Evolutionary conservation across 2,329 filamentous ascomycete species (phyloP).

Genomic region (Alternaria postmessia): DNA sequence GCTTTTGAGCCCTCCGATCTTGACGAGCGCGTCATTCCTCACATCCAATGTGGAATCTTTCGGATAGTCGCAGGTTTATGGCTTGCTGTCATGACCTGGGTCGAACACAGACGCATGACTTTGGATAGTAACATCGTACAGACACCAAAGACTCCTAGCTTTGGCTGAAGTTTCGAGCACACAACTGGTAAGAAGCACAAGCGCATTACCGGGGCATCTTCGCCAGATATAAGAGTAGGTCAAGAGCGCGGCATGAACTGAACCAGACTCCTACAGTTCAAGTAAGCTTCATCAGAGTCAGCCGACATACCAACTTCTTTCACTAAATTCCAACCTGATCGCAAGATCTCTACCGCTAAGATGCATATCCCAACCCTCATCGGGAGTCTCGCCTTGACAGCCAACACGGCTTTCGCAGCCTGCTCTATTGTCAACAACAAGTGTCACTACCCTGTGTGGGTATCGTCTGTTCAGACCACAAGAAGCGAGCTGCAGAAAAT

Average conservation of each 20-base stretch:
- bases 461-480: constrained; percentile 26
- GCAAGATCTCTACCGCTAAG: neutral
- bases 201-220: neutral
- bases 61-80: constrained; percentile 12
- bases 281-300: neutral
- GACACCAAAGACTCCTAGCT: constrained; percentile 12
- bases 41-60: neutral
- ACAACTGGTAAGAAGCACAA: constrained; percentile 3
- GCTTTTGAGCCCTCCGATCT: constrained; percentile 8
- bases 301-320: neutral
- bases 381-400: constrained; percentile 21
- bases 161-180: neutral
- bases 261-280: constrained; percentile 2
- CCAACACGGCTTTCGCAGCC: constrained; percentile 22
- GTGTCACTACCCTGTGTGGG: constrained; percentile 33
- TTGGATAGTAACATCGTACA: constrained; percentile 24
- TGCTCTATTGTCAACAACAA: constrained; percentile 34
- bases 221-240: constrained; percentile 19
- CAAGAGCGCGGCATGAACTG: neutral
- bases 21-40: neutral
- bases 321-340: neutral
- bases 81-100: constrained; percentile 10
- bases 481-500: constrained; percentile 12
- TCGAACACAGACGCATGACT: constrained; percentile 19
- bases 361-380: constrained; percentile 32